Evolutionary conservation across 148 eudicot species (phyloP), one percentile per base, ranked within the genome.

Genomic region (Heliamphora exappendiculata): DNA sequence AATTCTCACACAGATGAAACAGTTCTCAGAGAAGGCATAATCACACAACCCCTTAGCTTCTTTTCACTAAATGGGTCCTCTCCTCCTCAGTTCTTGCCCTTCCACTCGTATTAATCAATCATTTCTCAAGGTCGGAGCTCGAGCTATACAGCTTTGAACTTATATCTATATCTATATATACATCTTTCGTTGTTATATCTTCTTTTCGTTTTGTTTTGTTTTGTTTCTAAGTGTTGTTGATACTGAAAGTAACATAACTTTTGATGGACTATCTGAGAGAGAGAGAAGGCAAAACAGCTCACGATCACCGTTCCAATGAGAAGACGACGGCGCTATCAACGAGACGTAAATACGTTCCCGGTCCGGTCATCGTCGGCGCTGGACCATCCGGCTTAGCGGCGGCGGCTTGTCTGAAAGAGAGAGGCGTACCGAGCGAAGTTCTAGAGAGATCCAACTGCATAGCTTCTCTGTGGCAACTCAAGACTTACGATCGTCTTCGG

Each of bases 381-480:
- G 91, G 94, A 7, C 94, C 94, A 0, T 90, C 94, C 2, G 94
- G 94, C 5, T 72, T 90, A 1, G 91, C 94, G 1, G 90, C 75
- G 19, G 94, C 94, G 3, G 94, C 92, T 4, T 90, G 94, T 53
- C 41, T 90, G 54, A 84, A 76, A 54, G 78, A 84, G 60, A 80
- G 78, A 19, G 89, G 87, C 7, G 83, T 90, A 13, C 83, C 84
- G 0, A 85, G 91, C 58, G 45, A 88, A n/a, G 72, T 90, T 4
- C 55, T 90, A 6, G 94, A 90, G 77, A 79, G 90, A 63, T 78
- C 84, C 45, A 75, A 83, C 55, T 90, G 94, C 54, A 84, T 90
- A 72, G 92, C 94, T 9, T 88, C 94, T 0, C 77, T 90, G 29
- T 90, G 94, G 94, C 90, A 90, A 67, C 79, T 77, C 34, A 88